Evolutionary conservation across 495 filamentous ascomycete species (phyloP).

Genomic region (Podospora appendiculata): DNA sequence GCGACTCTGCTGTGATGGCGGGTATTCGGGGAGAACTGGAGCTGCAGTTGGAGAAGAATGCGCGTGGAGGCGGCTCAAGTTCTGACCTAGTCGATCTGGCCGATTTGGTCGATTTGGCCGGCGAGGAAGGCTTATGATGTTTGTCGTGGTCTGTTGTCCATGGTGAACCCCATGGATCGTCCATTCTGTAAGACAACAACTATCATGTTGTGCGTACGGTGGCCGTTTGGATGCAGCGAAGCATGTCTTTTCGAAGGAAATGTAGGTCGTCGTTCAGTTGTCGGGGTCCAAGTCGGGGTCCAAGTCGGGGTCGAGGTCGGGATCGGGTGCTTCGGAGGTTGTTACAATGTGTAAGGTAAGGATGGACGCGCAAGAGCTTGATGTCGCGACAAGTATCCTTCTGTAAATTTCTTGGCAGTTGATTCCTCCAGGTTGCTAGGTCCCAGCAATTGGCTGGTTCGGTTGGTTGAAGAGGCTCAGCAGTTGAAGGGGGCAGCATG

Average conservation of each 20-base stretch:
- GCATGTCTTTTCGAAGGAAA: conserved; percentile 6
- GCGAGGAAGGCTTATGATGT: conserved; percentile 22
- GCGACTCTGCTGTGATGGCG: conserved; percentile 25
- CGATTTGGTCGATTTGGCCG: conserved; percentile 13
- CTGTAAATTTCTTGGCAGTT: too few species aligned
- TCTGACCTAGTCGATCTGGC: conserved; percentile 1
- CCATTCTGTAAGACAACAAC: conserved; percentile 32
- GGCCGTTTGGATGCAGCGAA: conserved; percentile 1
- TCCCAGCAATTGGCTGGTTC: neutral
- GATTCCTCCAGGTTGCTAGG: too few species aligned
- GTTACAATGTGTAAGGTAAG: too few species aligned
- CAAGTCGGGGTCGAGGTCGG: neutral
- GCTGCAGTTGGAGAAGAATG: conserved; percentile 31
- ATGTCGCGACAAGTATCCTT: too few species aligned
- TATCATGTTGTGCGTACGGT: conserved; percentile 18
- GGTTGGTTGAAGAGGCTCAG: neutral
- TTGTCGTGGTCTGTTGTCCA: conserved; percentile 33
- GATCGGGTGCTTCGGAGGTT: neutral
- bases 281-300: neutral
- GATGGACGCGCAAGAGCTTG: too few species aligned
- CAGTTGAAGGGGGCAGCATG: neutral
- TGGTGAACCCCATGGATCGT: conserved; percentile 51
- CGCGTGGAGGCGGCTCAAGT: conserved; percentile 37
- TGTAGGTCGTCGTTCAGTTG: neutral
- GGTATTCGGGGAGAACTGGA: conserved; percentile 22